Evolutionary conservation across 2,329 filamentous ascomycete species (phyloP), one percentile per base, ranked within the genome.

Genomic region (Stachybotrys chartarum): DNA sequence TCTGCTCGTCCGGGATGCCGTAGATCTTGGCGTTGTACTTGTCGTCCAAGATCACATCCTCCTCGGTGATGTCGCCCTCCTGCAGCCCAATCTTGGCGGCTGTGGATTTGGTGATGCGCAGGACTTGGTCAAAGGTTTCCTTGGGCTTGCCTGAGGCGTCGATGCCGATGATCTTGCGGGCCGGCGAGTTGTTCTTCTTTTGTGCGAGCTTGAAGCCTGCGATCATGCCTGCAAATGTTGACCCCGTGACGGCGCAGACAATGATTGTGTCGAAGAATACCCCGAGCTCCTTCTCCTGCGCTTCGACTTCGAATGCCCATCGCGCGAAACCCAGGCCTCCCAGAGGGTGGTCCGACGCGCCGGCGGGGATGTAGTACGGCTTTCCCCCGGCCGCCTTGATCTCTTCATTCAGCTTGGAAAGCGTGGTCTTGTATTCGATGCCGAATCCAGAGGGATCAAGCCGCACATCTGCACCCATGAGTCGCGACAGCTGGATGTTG

Each of bases 311-410:
- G 42, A 87, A 83, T 1, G 86, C 85, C 82, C 86, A 90, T 3
- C 85, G 75, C 7, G 85, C 85, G 62, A 89, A 90, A 0, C 87
- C 86, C 16, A 90, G 68, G 0, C 86, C 87, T 3, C 87, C 86
- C 0, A 88, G 75, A 0, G 84, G 83, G 65, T 90, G 86, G 66
- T 88, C 85, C 0, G 82, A 86, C 1, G 86, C 86, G 0, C 86
- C 86, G 0, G 86, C 85, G 5, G 87, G 87, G 59, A 90, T 88
- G 64, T 86, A 87, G 65, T 89, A 90, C 0, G 86, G 84, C 66
- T 81, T 84, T 44, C 78, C 77, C 0, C 84, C 86, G 1, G 66
- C 66, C 1, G 62, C 66, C 56, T 74, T 70, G 16, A 85, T 77
- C 63, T 85, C 80, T 14, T 78, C 70, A 47, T 78, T 75, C 4